Evolutionary conservation across 2,329 filamentous ascomycete species (phyloP).

Genomic region (Colletotrichum incanum): DNA sequence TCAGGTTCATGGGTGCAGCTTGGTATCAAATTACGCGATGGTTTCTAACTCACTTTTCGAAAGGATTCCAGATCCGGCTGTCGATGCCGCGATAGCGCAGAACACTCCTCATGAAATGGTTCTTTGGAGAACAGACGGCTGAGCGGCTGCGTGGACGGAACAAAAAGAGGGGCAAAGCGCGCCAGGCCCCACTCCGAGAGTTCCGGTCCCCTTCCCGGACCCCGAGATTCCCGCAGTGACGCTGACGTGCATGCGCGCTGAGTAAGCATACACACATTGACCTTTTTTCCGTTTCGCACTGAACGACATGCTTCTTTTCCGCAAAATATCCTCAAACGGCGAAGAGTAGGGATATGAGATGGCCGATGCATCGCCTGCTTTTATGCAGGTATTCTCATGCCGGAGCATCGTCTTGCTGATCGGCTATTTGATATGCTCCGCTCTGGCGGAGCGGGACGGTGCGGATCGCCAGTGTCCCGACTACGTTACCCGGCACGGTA

Average conservation of each 20-base stretch:
- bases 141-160: background rate
- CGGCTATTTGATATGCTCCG: slow-evolving; percentile 26
- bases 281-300: slow-evolving; percentile 8
- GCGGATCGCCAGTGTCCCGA: slow-evolving; percentile 46
- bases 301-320: background rate
- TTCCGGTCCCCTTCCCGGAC: slow-evolving; percentile 13
- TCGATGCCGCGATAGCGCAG: background rate
- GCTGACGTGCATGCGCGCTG: slow-evolving; percentile 22
- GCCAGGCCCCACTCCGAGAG: slow-evolving; percentile 22
- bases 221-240: background rate
- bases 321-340: background rate
- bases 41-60: background rate
- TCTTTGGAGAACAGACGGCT: background rate
- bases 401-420: slow-evolving; percentile 7
- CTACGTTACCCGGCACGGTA: slow-evolving; percentile 51
- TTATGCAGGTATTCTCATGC: background rate
- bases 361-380: slow-evolving; percentile 5
- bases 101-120: background rate
- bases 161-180: background rate
- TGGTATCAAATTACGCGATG: background rate
- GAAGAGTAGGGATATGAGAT: slow-evolving; percentile 4
- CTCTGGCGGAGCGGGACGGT: slow-evolving; percentile 27
- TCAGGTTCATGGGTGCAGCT: no score
- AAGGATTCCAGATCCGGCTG: background rate
- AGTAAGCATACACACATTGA: slow-evolving; percentile 19